Evolutionary conservation across 2,329 filamentous ascomycete species (phyloP), one percentile per base, ranked within the genome.

Genomic region (Akanthomyces lecanii): DNA sequence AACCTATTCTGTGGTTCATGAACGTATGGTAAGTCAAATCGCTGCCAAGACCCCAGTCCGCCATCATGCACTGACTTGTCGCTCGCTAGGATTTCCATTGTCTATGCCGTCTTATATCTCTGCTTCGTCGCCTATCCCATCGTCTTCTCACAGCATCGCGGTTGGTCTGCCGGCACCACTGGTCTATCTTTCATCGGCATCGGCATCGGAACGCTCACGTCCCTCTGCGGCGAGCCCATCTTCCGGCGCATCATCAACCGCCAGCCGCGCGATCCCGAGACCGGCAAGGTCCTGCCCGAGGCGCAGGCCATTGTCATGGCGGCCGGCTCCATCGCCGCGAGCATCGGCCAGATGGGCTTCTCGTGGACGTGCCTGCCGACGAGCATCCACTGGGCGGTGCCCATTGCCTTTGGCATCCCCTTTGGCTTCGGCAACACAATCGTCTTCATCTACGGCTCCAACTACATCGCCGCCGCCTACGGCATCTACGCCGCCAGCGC

Each of bases 121-220:
- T 93, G 90, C 74, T 95, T 96, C 77, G 87, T 93, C n/a, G 90
- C 89, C 23, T 93, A 93, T 72, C 91, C 91, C 0, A 88, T 93
- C 59, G 88, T 94, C 64, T 94, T 92, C 75, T 79, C 81, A 42
- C 78, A 87, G 36, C 71, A 80, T 61, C 88, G 91, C n/a, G 90
- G 89, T 66, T 96, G 91, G 91, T 81, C 81, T 4, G 79, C 87
- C 0, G 86, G 89, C 0, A 73, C 88, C n/a, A 85, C 86, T 0
- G 91, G 92, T 0, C 83, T 96, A 1, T 84, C 90, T 1, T 96
- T 93, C 73, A 69, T 87, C 7, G 91, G 84, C n/a, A 79, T 87
- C 23, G 85, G 81, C 11, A 75, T 84, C 21, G 83, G 81, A 8
- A 74, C 83, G 16, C 86, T 88, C 48, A 84, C 87, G 2, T 79